Percentiles rank a stretch among this genome's conserved stretches.
These are phyloP conservation scores for Metarhizium guizhouense DNA, from an alignment of 2,329 filamentous ascomycete genomes.

Conservation along the genomic window DNA sequence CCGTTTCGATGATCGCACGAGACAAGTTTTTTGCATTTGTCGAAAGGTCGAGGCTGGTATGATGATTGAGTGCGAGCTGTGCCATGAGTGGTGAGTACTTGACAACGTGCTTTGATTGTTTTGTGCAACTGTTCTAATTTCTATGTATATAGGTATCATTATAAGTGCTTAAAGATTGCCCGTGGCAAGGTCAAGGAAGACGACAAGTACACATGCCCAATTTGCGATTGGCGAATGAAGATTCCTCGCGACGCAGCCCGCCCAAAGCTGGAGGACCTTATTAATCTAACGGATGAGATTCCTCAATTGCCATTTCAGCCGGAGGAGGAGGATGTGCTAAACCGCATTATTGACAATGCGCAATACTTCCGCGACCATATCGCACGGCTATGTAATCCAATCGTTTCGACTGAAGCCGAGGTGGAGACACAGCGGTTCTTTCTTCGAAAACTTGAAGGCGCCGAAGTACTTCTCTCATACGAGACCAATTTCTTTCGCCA, in stretches of 20 bases:
- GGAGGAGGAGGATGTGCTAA: slow-evolving; percentile 81
- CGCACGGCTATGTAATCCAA: slow-evolving; percentile 67
- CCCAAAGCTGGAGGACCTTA: slow-evolving; percentile 86
- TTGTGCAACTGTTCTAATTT: background rate
- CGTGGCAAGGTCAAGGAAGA: slow-evolving; percentile 97
- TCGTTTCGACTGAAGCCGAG: slow-evolving; percentile 75
- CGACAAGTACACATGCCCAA: slow-evolving; percentile 95
- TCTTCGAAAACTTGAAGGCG: slow-evolving; percentile 91
- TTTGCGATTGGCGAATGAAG: slow-evolving; percentile 94
- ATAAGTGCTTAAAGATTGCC: slow-evolving; percentile 95
- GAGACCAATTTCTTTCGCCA: slow-evolving; percentile 99
- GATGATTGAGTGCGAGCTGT: slow-evolving; percentile 99
- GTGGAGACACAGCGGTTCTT: slow-evolving; percentile 89
- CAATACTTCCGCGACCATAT: slow-evolving; percentile 79
- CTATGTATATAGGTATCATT: slow-evolving; percentile 65
- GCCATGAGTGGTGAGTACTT: slow-evolving; percentile 79
- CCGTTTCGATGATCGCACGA: slow-evolving; percentile 52
- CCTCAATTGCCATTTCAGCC: slow-evolving; percentile 79
- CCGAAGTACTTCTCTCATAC: slow-evolving; percentile 80
- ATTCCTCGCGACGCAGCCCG: slow-evolving; percentile 94
- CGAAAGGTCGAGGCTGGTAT: slow-evolving; percentile 87
- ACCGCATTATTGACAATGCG: slow-evolving; percentile 80
- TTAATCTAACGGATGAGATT: slow-evolving; percentile 78
- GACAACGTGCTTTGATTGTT: background rate
- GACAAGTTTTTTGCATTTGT: slow-evolving; percentile 95